These are phyloP conservation scores for Aspergillus sp. DNA, from an alignment of 2,329 filamentous ascomycete species.

Conservation along the genomic window DNA sequence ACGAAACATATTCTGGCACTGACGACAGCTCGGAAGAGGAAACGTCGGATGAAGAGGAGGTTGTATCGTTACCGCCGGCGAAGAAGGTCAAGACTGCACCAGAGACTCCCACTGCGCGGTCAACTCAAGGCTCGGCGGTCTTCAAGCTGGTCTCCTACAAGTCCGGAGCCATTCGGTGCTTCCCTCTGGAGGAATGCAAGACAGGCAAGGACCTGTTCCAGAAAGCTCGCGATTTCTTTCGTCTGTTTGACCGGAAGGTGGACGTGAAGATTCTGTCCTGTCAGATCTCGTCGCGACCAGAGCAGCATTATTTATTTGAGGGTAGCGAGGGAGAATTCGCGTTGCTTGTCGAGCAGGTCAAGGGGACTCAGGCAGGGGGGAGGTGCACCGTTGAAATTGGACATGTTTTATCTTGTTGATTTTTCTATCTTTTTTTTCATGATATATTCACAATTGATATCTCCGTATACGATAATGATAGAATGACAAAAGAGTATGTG, in stretches of 20 bases:
- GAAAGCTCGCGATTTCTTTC: constrained; percentile 22
- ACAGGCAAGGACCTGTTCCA: constrained; percentile 18
- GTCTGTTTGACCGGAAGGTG: constrained; percentile 2
- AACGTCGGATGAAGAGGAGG: constrained; percentile 4
- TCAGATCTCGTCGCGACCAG: constrained; percentile 9
- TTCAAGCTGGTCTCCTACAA: constrained; percentile 20
- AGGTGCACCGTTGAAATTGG: constrained; percentile 12
- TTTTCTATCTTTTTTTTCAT: not conserved
- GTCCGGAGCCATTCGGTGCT: constrained; percentile 12
- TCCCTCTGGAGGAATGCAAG: constrained; percentile 17
- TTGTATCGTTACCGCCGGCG: not conserved
- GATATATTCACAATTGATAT: not conserved
- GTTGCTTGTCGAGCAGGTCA: constrained; percentile 18
- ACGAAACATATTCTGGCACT: not conserved
- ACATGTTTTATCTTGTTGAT: constrained; percentile 3
- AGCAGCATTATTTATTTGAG: constrained; percentile 21
- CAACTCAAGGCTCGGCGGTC: constrained; percentile 2
- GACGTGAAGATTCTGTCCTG: constrained; percentile 17
- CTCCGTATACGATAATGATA: constrained; percentile 16
- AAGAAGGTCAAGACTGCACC: constrained; percentile 1
- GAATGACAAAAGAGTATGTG: too few species aligned
- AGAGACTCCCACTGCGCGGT: not conserved
- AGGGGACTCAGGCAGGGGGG: not conserved
- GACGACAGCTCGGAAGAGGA: not conserved
- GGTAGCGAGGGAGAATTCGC: constrained; percentile 21